Base-by-base conservation (phyloP, 2,329 filamentous ascomycete species). In the Chrysosporium keratinophilum region DNA sequence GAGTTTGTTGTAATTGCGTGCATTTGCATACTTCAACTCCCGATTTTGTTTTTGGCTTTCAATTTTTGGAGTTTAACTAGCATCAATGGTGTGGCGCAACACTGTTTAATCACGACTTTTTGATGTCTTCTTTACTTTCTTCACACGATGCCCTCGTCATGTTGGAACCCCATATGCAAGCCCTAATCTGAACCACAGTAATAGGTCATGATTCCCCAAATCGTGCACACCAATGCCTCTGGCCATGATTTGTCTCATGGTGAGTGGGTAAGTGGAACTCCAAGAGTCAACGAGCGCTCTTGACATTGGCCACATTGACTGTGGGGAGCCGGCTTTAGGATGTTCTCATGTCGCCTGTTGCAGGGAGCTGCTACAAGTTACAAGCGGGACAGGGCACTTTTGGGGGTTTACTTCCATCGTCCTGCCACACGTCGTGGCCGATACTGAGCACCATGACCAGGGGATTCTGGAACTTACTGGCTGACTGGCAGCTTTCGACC, bases 161-260 rank as follows among this genome's bases (percentile, higher is more conserved):
- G 19, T 17, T 49, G 39, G 46, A 5, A 49, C 39, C 23, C 15
- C 46, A 31, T 14, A 14, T 12, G 20, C 34, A 49, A 6, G 14
- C 35, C 46, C 46, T 49, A 35, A 39, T 49, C 19, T 40, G 17
- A 40, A 49, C 15, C 19, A 28, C 31, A 35, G 17, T 46, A 40
- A 39, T 28, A 52, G 42, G 50, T 28, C 42, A 46, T 52, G 33
- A 33, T 35, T 19, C 17, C 45, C 19, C 31, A 15, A 44, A 35
- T 20, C 39, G 14, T 51, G 31, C 28, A 12, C 50, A 17, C 15
- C 49, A 15, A 31, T 34, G 42, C 50, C 39, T 19, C 33, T 40
- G 35, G 19, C 42, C 50, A 45, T 52, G 50, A 52, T 52, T 52
- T 52, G 50, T 52, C 41, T 45, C 42, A 40, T 33, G 50, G 34